Conservation (phyloP, 345 rosid species). For the Eucalyptus guilfoylei region DNA sequence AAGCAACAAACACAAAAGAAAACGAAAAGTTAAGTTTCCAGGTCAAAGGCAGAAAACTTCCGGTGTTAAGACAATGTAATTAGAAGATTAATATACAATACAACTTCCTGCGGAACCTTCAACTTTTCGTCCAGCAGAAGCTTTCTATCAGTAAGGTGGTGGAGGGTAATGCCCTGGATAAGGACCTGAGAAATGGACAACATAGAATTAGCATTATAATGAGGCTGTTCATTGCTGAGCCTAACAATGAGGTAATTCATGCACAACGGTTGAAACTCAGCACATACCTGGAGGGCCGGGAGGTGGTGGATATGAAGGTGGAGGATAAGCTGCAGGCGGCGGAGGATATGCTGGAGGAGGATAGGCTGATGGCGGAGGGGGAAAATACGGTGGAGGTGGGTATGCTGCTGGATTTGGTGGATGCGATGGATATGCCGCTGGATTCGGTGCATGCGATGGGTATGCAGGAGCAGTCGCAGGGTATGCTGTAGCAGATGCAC, state of each 20-base stretch:
- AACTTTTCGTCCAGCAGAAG: neutral
- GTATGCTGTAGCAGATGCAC: neutral
- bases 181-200: slow-evolving; percentile 24
- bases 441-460: slow-evolving; percentile 4
- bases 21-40: neutral
- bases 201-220: neutral
- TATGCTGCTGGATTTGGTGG: neutral
- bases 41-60: neutral
- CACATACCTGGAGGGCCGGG: slow-evolving; percentile 42
- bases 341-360: slow-evolving; percentile 10
- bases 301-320: slow-evolving; percentile 17
- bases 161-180: slow-evolving; percentile 55
- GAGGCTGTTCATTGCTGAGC: neutral
- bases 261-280: neutral
- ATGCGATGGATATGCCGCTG: neutral
- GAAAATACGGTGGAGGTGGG: neutral
- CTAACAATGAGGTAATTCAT: neutral
- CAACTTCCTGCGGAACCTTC: neutral
- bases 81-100: neutral
- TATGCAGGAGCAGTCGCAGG: slow-evolving; percentile 11
- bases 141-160: slow-evolving; percentile 30
- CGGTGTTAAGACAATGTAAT: neutral
- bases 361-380: slow-evolving; percentile 7
- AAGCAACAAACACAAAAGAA: neutral
- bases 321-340: slow-evolving; percentile 23